These are phyloP conservation scores for Clonostachys rosea DNA, from an alignment of 2,329 filamentous ascomycete genomes.

Conservation along the genomic window DNA sequence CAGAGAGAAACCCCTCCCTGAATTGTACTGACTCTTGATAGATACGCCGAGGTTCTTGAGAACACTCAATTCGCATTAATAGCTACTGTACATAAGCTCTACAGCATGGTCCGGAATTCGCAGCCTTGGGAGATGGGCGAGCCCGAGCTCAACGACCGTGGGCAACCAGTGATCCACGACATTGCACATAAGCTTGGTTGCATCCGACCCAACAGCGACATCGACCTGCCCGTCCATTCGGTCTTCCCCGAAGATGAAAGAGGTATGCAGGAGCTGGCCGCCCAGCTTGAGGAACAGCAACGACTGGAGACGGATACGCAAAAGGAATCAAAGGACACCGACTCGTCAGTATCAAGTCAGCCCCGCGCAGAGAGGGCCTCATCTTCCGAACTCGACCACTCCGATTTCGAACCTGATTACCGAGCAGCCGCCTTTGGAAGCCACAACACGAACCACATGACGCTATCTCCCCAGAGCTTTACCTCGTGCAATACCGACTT, in stretches of 20 bases:
- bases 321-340: slow-evolving; percentile 18
- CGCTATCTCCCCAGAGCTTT: slow-evolving; percentile 51
- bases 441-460: slow-evolving; percentile 31
- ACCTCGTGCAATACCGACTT: slow-evolving; percentile 25
- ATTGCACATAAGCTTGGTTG: slow-evolving; percentile 61
- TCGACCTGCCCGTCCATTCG: slow-evolving; percentile 51
- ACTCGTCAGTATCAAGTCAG: slow-evolving; percentile 17
- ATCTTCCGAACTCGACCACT: slow-evolving; percentile 50
- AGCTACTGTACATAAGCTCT: slow-evolving; percentile 61
- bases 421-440: slow-evolving; percentile 39
- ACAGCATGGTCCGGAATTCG: slow-evolving; percentile 55
- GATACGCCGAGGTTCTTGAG: slow-evolving; percentile 61
- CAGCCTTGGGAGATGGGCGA: slow-evolving; percentile 60
- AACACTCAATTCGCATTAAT: slow-evolving; percentile 62
- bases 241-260: slow-evolving; percentile 59
- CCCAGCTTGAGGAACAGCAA: slow-evolving; percentile 45
- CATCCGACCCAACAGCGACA: slow-evolving; percentile 57
- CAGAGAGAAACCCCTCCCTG: not conserved
- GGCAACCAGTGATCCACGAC: slow-evolving; percentile 60
- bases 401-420: slow-evolving; percentile 51
- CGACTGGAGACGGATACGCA: slow-evolving; percentile 32
- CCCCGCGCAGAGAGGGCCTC: slow-evolving; percentile 35
- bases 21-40: slow-evolving; percentile 16
- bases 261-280: slow-evolving; percentile 50
- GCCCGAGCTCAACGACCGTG: slow-evolving; percentile 58